These are phyloP conservation scores for Trametes cingulata DNA, from an alignment of 768 basidiomycete species.

Conservation along the genomic window DNA sequence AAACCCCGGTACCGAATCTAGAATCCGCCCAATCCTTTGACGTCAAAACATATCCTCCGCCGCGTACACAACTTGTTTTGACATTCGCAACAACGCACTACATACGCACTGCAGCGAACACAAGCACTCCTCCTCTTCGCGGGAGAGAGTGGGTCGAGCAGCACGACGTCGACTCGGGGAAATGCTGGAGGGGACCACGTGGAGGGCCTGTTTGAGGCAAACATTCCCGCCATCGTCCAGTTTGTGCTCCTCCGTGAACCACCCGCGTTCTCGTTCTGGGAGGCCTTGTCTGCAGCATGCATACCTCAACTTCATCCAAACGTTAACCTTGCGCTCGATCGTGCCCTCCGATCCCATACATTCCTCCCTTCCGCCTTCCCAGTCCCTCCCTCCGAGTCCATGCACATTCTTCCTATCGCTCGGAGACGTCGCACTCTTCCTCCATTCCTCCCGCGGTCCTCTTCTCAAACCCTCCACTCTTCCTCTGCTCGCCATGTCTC, in stretches of 20 bases:
- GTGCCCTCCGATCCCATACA: slow-evolving; percentile 17
- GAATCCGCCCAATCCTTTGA: background rate
- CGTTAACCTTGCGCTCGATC: slow-evolving; percentile 14
- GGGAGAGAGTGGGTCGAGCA: background rate
- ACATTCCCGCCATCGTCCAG: background rate
- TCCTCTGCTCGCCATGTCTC: no score
- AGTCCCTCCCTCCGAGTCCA: no score
- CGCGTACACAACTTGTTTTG: no score
- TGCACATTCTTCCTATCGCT: background rate
- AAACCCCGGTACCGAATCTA: slow-evolving; percentile 23
- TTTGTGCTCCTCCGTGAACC: background rate
- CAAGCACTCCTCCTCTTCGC: no score
- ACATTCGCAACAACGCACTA: no score
- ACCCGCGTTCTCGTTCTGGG: background rate
- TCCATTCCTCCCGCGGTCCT: background rate
- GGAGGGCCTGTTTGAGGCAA: background rate
- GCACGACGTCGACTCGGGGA: background rate
- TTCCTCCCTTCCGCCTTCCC: background rate
- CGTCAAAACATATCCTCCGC: slow-evolving; percentile 8
- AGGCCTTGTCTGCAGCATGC: background rate
- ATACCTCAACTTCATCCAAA: slow-evolving; percentile 11
- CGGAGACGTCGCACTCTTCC: background rate
- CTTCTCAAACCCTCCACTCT: background rate
- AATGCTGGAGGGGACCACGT: slow-evolving; percentile 7
- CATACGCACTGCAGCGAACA: no score